Evolutionary conservation across 2,329 filamentous ascomycete genomes (phyloP).

Genomic region (Gaeumannomyces tritici): DNA sequence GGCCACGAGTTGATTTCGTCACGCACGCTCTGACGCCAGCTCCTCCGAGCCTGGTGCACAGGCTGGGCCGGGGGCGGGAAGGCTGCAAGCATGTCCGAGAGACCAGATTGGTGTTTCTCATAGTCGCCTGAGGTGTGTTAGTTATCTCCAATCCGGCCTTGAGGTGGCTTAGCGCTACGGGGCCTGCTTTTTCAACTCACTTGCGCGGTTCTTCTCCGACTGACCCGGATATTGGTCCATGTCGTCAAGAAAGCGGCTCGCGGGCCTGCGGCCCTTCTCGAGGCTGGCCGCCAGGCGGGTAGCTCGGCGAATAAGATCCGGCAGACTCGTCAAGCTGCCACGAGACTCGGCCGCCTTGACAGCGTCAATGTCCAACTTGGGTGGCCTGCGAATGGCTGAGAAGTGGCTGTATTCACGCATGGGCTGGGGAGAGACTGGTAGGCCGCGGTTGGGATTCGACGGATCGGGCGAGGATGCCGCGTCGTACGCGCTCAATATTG

Average conservation of each 20-base stretch:
- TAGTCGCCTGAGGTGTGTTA: conserved; percentile 15
- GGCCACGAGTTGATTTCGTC: conserved; percentile 44
- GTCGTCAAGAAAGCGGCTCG: conserved; percentile 34
- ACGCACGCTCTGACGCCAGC: conserved; percentile 33
- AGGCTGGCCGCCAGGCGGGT: conserved; percentile 81
- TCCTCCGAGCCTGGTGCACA: conserved; percentile 22
- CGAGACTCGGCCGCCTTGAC: conserved; percentile 73
- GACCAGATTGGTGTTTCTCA: conserved; percentile 39
- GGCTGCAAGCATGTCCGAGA: conserved; percentile 57
- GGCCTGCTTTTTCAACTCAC: too few relatives aligned
- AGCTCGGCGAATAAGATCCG: conserved; percentile 82
- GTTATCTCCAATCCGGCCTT: too few relatives aligned
- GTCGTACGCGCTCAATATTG: conserved; percentile 40
- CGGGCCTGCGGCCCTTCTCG: conserved; percentile 64
- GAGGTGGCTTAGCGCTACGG: too few relatives aligned
- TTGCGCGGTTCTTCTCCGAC: too few relatives aligned
- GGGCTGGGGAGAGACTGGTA: conserved; percentile 13
- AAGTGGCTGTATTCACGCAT: conserved; percentile 30
- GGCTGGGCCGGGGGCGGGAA: conserved; percentile 51
- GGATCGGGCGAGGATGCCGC: conserved; percentile 36
- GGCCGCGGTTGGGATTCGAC: conserved; percentile 16
- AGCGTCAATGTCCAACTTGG: conserved; percentile 71
- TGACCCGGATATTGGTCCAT: neutral
- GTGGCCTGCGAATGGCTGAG: conserved; percentile 54
- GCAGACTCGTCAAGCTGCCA: conserved; percentile 83